Percentiles rank a stretch among this genome's conserved stretches.
These are phyloP conservation scores for Populus ilicifolia DNA, from an alignment of 345 rosid species.

Conservation along the genomic window DNA sequence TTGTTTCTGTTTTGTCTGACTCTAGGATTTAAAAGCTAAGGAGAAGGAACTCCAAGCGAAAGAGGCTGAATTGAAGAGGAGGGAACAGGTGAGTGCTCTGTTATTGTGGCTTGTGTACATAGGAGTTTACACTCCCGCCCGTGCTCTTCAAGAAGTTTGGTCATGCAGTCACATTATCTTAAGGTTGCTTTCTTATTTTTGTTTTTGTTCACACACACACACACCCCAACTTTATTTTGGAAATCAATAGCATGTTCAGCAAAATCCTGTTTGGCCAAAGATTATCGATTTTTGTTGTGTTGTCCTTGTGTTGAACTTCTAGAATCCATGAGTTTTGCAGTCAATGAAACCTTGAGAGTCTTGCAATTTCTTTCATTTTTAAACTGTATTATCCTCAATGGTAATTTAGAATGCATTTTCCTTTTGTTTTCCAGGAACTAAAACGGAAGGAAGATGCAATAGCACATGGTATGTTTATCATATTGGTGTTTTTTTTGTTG, in stretches of 20 bases:
- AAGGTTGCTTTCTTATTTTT: too few species aligned
- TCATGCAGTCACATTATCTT: too few species aligned
- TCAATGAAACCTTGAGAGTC: background rate
- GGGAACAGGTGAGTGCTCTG: constrained; percentile 65
- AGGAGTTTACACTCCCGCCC: background rate
- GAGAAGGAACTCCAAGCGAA: constrained; percentile 93
- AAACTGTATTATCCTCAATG: background rate
- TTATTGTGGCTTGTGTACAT: background rate
- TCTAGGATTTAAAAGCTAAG: constrained; percentile 74
- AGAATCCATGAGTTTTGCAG: background rate
- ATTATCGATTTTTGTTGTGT: background rate
- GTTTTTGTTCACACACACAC: too few species aligned
- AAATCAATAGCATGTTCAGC: background rate
- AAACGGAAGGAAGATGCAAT: constrained; percentile 87
- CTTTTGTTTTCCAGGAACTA: constrained; percentile 55
- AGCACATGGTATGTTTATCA: constrained; percentile 40
- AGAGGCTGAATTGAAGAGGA: constrained; percentile 79
- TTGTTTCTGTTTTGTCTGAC: constrained; percentile 16
- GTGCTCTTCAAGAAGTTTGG: too few species aligned
- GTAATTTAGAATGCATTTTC: constrained; percentile 5
- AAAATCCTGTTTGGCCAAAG: background rate
- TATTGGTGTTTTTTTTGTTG: background rate
- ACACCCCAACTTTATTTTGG: background rate
- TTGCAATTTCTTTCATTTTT: constrained; percentile 4
- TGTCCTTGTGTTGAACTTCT: background rate